phyloP scores from a whole-genome alignment of 1,284 basidiomycete species.

The Ustilago shanxiensis region DNA sequence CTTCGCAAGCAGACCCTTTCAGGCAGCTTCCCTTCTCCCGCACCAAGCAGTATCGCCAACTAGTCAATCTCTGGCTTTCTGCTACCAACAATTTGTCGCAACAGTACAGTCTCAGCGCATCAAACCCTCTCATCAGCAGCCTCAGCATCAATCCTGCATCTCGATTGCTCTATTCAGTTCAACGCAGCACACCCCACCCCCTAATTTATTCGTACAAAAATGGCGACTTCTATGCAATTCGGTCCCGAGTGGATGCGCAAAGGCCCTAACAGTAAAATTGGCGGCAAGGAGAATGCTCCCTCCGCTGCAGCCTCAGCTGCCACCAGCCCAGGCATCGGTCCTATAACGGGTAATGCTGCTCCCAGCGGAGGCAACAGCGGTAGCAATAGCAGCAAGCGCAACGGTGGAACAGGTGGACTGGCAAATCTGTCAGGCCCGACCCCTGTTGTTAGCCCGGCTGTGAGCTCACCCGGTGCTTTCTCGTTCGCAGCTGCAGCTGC shows the following conservation, averaged over 20 bases:
- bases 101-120: conserved; percentile 2
- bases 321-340: conserved; percentile 34
- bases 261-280: conserved; percentile 53
- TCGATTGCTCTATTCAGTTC: not conserved
- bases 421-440: conserved; percentile 42
- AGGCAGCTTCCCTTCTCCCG: not conserved
- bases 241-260: conserved; percentile 69
- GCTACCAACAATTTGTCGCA: not conserved
- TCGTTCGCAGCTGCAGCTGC: conserved; percentile 62
- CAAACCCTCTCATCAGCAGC: conserved; percentile 13
- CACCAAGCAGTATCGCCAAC: not conserved
- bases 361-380: conserved; percentile 13
- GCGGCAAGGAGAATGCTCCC: conserved; percentile 33
- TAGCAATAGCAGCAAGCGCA: conserved; percentile 29
- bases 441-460: conserved; percentile 40
- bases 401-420: conserved; percentile 39
- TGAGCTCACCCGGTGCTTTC: conserved; percentile 60
- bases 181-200: conserved; percentile 1
- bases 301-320: conserved; percentile 23
- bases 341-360: conserved; percentile 21
- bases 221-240: conserved; percentile 67
- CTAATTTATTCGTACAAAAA: conserved; percentile 22
- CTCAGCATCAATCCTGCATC: conserved; percentile 6
- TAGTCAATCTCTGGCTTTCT: not conserved
- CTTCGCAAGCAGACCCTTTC: not conserved